These are phyloP conservation scores for Sugiyamaella qingdaonensis DNA, from an alignment of 805 yeast species.

Conservation along the genomic window DNA sequence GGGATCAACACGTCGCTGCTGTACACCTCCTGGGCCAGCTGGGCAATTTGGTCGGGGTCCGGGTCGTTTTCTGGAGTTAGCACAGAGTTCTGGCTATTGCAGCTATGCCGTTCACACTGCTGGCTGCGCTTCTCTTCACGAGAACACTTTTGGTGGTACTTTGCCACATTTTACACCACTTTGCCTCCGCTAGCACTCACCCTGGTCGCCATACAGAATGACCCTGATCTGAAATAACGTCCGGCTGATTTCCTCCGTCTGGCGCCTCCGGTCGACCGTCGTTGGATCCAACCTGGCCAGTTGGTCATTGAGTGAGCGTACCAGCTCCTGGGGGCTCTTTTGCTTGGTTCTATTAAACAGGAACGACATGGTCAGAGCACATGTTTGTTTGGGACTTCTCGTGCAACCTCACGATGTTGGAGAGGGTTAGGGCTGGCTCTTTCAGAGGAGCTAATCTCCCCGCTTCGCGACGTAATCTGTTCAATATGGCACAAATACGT, in stretches of 20 bases:
- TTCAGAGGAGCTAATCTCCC: no score
- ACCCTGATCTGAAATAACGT: conserved; percentile 60
- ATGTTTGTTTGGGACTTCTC: background rate
- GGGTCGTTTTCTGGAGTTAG: conserved; percentile 32
- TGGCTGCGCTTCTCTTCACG: background rate
- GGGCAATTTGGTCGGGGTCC: conserved; percentile 69
- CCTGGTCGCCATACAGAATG: conserved; percentile 64
- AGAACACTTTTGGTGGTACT: background rate
- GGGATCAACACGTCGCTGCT: conserved; percentile 62
- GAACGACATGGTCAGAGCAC: conserved; percentile 61
- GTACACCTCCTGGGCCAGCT: conserved; percentile 75
- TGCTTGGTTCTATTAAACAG: conserved; percentile 81
- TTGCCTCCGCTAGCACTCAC: background rate
- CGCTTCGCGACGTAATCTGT: no score
- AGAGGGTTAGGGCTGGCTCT: background rate
- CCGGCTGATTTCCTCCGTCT: conserved; percentile 71
- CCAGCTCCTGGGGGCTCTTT: conserved; percentile 81
- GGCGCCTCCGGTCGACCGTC: conserved; percentile 16
- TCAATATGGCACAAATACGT: no score
- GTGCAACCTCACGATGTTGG: background rate
- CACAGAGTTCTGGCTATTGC: background rate
- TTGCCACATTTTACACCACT: conserved; percentile 33
- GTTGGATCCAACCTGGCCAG: conserved; percentile 43
- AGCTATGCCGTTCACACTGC: no score
- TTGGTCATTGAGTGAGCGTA: conserved; percentile 70